These are phyloP conservation scores for Solanum ahanhuiri DNA, from an alignment of 257 asterid species.

Conservation along the genomic window DNA sequence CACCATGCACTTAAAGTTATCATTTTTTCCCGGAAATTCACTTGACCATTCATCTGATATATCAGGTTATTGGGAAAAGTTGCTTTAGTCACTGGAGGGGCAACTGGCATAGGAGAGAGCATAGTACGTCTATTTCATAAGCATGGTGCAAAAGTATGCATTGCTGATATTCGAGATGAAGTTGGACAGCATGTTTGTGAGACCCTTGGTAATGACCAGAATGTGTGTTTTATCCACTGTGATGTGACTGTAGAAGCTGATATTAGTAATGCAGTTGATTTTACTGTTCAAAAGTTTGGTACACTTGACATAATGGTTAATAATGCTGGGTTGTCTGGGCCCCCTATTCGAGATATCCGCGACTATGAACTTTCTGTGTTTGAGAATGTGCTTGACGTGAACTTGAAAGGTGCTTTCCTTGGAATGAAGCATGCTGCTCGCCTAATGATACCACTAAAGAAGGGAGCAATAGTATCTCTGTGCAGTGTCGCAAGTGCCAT, in stretches of 20 bases:
- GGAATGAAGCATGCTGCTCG: constrained; percentile 97
- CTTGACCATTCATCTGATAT: background rate
- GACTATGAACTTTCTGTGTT: constrained; percentile 48
- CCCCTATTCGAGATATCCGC: constrained; percentile 73
- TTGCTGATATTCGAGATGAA: constrained; percentile 62
- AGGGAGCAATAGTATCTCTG: constrained; percentile 66
- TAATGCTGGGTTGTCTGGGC: constrained; percentile 77
- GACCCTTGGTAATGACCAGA: constrained; percentile 21
- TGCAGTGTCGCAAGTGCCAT: constrained; percentile 47
- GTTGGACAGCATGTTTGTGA: constrained; percentile 34
- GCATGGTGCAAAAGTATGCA: constrained; percentile 81
- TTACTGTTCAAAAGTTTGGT: constrained; percentile 53
- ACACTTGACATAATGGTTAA: constrained; percentile 77
- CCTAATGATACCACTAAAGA: constrained; percentile 67
- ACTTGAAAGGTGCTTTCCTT: constrained; percentile 66
- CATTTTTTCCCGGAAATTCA: background rate
- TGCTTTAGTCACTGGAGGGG: constrained; percentile 91
- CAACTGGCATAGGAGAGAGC: constrained; percentile 85
- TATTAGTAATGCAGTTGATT: constrained; percentile 59
- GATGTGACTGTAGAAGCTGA: constrained; percentile 68
- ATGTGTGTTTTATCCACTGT: constrained; percentile 40
- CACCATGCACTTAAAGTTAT: background rate
- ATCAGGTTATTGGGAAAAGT: constrained; percentile 72
- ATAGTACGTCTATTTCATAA: constrained; percentile 54
- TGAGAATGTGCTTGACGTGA: constrained; percentile 50